Evolutionary conservation across 768 basidiomycete genomes (phyloP), one percentile per base, ranked within the genome.

Genomic region (Cystofilobasidium bisporidii): DNA sequence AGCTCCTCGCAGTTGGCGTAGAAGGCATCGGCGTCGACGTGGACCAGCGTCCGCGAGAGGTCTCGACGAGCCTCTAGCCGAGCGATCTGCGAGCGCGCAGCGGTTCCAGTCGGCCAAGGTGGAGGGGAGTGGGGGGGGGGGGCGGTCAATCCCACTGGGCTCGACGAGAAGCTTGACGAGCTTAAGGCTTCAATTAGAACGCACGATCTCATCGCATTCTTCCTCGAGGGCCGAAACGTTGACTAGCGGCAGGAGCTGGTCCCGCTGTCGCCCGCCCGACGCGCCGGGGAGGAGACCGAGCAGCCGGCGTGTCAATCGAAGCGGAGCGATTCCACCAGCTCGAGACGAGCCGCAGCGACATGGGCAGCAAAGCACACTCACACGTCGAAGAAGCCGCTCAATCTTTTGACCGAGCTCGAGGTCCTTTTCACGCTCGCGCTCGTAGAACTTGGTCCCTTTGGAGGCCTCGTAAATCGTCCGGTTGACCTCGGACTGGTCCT

Each of bases 1-100:
- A 71, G 71, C n/a, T 74, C 73, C 61, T 79, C 77, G 26, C 73
- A 74, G 18, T 74, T 72, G 3, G 78, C 43, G 87, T 83, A 92
- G 78, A 94, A 96, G 4, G 91, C 90, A 75, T 97, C 94, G 85
- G 93, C 91, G 74, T 99, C 96, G 36, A 96, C 86, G 74, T 98
- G 92, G 8, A 97, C 88, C 69, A 99, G 89, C 24, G 79, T 82
- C 76, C 93, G 89, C 2, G 83, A 82, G 33, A 97, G 78, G 75
- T 97, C 91, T 56, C 92, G 80, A 60, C 83, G 80, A 1, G 80
- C 77, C 75, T 94, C 91, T 5, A 94, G 80, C 69, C 87, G 85
- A 24, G 79, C 77, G 5, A 93, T 71, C 76, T 78, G 59, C n/a
- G n/a, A n/a, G n/a, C n/a, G n/a, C n/a, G n/a, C n/a, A n/a, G n/a